These are phyloP conservation scores for Chytriomyces confervae DNA, from an alignment of 192 early-diverging fungal genomes.

Conservation along the genomic window DNA sequence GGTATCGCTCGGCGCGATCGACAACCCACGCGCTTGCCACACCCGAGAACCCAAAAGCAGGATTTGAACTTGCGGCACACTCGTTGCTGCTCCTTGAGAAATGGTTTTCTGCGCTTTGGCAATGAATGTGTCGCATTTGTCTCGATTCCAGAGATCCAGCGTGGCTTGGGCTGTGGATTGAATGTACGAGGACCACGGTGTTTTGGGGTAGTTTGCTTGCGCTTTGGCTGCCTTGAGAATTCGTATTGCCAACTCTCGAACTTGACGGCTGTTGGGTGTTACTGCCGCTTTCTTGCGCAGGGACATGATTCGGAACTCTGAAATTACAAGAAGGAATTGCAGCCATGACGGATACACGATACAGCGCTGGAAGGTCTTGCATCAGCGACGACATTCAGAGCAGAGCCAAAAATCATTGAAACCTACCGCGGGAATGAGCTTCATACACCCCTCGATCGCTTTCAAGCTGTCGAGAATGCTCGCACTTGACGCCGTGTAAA, in stretches of 20 bases:
- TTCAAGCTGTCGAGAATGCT: neutral
- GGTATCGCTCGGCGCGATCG: neutral
- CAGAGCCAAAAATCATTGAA: neutral
- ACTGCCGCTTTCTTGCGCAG: neutral
- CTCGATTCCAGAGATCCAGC: neutral
- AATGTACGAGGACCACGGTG: neutral
- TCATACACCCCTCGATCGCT: constrained; percentile 13
- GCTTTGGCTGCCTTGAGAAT: constrained; percentile 9
- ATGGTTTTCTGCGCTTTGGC: neutral
- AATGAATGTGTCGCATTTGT: neutral
- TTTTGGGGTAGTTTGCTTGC: neutral
- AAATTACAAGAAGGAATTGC: neutral
- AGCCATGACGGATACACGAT: constrained; percentile 5
- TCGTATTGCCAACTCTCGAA: neutral
- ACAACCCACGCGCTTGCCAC: neutral
- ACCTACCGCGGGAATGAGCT: neutral
- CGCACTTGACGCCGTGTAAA: neutral
- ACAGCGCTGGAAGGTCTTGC: neutral
- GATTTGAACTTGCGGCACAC: neutral
- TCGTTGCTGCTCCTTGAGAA: too few species aligned
- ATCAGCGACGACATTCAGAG: neutral
- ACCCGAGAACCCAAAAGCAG: neutral
- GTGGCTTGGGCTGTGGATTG: neutral
- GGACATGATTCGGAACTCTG: neutral
- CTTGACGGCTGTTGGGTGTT: neutral